Evolutionary conservation across 2,329 filamentous ascomycete genomes (phyloP).

Genomic region (Pleurostoma richardsiae): DNA sequence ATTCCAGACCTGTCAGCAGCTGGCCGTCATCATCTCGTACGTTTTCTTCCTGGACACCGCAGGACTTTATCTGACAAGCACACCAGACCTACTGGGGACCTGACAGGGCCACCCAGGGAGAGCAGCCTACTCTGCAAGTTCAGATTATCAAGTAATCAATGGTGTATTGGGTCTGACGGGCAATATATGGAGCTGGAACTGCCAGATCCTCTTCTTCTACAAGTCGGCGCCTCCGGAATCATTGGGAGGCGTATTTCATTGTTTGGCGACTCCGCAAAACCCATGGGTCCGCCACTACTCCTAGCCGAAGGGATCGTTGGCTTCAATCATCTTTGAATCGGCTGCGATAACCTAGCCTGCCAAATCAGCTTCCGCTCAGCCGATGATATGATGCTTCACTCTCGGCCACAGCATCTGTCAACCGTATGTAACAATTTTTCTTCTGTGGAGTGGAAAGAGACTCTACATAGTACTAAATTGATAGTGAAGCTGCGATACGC

Average conservation of each 20-base stretch:
- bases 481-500: too few relatives aligned
- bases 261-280: not conserved
- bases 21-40: constrained; percentile 6
- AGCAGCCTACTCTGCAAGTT: constrained; percentile 3
- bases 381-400: too few relatives aligned
- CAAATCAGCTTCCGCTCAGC: too few relatives aligned
- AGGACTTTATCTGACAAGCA: not conserved
- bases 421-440: too few relatives aligned
- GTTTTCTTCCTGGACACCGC: not conserved
- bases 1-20: not conserved
- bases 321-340: constrained; percentile 2
- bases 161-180: not conserved
- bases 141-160: not conserved
- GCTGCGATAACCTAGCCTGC: too few relatives aligned
- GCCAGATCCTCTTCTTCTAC: constrained; percentile 3
- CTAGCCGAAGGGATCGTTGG: constrained; percentile 8
- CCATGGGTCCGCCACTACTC: not conserved
- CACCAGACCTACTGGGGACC: constrained; percentile 5
- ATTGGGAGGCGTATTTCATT: constrained; percentile 8
- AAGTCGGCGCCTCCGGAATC: constrained; percentile 5
- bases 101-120: constrained; percentile 2
- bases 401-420: too few relatives aligned
- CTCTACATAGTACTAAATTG: too few relatives aligned
- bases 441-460: too few relatives aligned
- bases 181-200: constrained; percentile 1